phyloP scores from a whole-genome alignment of 1,139 yeast genomes.

The Sugiyamaella grinbergsii region DNA sequence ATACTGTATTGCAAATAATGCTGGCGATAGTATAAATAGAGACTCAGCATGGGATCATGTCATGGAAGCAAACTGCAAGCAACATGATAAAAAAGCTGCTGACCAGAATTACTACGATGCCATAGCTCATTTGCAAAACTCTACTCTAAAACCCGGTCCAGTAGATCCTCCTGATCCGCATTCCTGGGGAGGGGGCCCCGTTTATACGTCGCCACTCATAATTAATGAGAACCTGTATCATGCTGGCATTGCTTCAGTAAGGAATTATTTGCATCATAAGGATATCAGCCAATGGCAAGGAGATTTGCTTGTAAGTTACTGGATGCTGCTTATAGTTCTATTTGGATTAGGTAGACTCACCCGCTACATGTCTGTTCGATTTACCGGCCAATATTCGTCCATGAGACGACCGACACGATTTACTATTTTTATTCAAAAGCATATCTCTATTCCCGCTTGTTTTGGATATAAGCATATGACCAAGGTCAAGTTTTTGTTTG shows the following conservation, averaged over 20 bases:
- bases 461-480: slow-evolving; percentile 41
- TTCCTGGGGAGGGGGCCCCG: slow-evolving; percentile 9
- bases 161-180: slow-evolving; percentile 16
- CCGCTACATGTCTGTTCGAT: slow-evolving; percentile 31
- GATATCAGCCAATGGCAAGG: slow-evolving; percentile 42
- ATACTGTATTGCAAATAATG: slow-evolving; percentile 28
- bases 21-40: slow-evolving; percentile 32
- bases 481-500: slow-evolving; percentile 30
- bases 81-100: slow-evolving; percentile 31
- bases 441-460: slow-evolving; percentile 40
- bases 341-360: slow-evolving; percentile 28
- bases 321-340: slow-evolving; percentile 42
- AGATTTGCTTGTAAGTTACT: slow-evolving; percentile 37
- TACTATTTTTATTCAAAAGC: slow-evolving; percentile 32
- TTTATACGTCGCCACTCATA: slow-evolving; percentile 21
- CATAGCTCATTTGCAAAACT: slow-evolving; percentile 23
- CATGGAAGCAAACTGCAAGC: slow-evolving; percentile 33
- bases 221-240: slow-evolving; percentile 22
- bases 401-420: slow-evolving; percentile 33
- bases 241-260: slow-evolving; percentile 25
- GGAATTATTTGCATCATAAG: slow-evolving; percentile 37
- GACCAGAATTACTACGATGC: slow-evolving; percentile 34
- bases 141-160: slow-evolving; percentile 19
- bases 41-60: slow-evolving; percentile 41
- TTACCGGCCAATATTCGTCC: slow-evolving; percentile 33